phyloP scores from a whole-genome alignment of 2,329 filamentous ascomycete genomes.

The Colletotrichum navitas region DNA sequence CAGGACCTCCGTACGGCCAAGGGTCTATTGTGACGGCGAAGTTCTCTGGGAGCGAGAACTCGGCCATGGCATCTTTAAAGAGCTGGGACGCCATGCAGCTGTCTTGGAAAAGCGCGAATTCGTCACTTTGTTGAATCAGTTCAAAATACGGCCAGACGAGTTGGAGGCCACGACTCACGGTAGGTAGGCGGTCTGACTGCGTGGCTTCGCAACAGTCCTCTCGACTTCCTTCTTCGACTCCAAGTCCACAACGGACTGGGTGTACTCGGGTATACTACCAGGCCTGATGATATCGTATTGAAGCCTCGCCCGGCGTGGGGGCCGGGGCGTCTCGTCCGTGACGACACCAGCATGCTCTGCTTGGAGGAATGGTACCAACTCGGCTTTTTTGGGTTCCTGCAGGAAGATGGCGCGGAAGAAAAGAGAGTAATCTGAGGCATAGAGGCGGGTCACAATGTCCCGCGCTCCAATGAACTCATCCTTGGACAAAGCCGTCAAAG shows the following conservation, averaged over 20 bases:
- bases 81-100: slow-evolving; percentile 57
- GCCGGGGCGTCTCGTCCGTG: slow-evolving; percentile 56
- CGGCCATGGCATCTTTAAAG: slow-evolving; percentile 61
- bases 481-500: slow-evolving; percentile 62
- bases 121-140: slow-evolving; percentile 47
- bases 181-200: slow-evolving; percentile 55
- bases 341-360: slow-evolving; percentile 69
- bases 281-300: slow-evolving; percentile 57
- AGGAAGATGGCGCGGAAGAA: slow-evolving; percentile 72
- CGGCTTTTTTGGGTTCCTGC: slow-evolving; percentile 71
- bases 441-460: slow-evolving; percentile 56
- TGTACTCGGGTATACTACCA: slow-evolving; percentile 49
- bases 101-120: slow-evolving; percentile 57
- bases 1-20: slow-evolving; percentile 74
- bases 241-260: slow-evolving; percentile 56
- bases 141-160: too few relatives aligned
- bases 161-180: slow-evolving; percentile 43
- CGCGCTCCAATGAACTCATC: slow-evolving; percentile 64
- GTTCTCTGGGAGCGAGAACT: slow-evolving; percentile 60
- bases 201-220: slow-evolving; percentile 46
- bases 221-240: slow-evolving; percentile 48
- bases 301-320: slow-evolving; percentile 61
- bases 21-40: slow-evolving; percentile 62
- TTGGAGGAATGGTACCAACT: slow-evolving; percentile 70
- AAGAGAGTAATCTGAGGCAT: slow-evolving; percentile 45